Conservation (phyloP, 1,284 basidiomycete species). For the Pterulicium gracile region DNA sequence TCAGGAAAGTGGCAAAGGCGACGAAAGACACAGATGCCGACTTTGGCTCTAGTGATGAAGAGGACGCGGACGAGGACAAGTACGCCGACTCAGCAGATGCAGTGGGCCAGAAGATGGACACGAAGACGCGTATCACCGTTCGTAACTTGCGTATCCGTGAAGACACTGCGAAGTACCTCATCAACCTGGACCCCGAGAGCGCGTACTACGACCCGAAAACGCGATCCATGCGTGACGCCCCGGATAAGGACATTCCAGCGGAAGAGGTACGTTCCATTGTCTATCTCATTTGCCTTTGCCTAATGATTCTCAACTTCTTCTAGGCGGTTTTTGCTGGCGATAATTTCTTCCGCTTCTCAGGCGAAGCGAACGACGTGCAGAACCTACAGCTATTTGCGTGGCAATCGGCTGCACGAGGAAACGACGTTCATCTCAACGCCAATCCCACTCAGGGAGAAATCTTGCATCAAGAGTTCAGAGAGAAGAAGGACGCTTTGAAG, state of each 20-base stretch:
- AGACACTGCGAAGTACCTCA: constrained; percentile 98
- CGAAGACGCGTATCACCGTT: constrained; percentile 96
- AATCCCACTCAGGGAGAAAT: constrained; percentile 95
- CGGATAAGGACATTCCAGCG: constrained; percentile 60
- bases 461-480: constrained; percentile 80
- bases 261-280: constrained; percentile 62
- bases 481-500: constrained; percentile 89
- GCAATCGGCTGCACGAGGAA: constrained; percentile 89
- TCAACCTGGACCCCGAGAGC: constrained; percentile 91
- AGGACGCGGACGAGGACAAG: constrained; percentile 91
- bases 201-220: constrained; percentile 99
- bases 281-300: constrained; percentile 4
- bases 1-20: constrained; percentile 77
- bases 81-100: constrained; percentile 97
- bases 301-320: constrained; percentile 9
- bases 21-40: constrained; percentile 54
- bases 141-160: constrained; percentile 98
- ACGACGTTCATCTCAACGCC: constrained; percentile 91
- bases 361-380: constrained; percentile 87
- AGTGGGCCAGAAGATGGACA: constrained; percentile 95
- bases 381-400: constrained; percentile 93
- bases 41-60: constrained; percentile 94
- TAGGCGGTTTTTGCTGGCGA: constrained; percentile 91
- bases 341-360: constrained; percentile 87
- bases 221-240: constrained; percentile 98